phyloP scores from a whole-genome alignment of 1,284 basidiomycete species.

The Ustilago xerochloae region DNA sequence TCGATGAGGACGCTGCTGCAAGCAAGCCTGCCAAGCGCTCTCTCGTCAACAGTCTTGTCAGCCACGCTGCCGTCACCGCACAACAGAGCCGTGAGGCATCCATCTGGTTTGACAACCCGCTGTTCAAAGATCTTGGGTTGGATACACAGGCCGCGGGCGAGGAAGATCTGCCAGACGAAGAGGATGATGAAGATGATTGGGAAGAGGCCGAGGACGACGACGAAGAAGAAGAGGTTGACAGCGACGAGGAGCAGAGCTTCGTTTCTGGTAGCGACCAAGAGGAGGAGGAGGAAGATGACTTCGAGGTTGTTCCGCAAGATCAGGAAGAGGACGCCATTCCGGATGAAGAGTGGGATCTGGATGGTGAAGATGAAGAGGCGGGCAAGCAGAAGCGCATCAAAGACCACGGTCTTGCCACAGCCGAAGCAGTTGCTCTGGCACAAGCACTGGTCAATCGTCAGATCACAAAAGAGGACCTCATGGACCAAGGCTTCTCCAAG shows the following conservation, averaged over 20 bases:
- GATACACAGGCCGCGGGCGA: constrained; percentile 72
- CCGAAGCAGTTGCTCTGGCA: constrained; percentile 91
- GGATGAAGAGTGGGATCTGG: constrained; percentile 82
- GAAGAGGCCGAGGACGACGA: constrained; percentile 67
- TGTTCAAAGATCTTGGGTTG: constrained; percentile 82
- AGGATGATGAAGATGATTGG: constrained; percentile 66
- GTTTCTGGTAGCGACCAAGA: background rate
- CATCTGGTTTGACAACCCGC: constrained; percentile 94
- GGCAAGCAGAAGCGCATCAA: constrained; percentile 78
- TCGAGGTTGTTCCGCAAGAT: constrained; percentile 61
- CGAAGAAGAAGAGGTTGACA: constrained; percentile 18
- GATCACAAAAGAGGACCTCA: constrained; percentile 85
- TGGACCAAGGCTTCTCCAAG: constrained; percentile 96
- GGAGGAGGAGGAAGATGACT: constrained; percentile 54
- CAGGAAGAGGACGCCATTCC: constrained; percentile 79
- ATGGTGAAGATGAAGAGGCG: constrained; percentile 79
- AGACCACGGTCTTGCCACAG: constrained; percentile 85
- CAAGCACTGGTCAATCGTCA: constrained; percentile 91
- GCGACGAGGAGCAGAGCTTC: constrained; percentile 6
- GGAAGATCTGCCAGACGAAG: constrained; percentile 6
- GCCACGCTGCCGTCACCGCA: constrained; percentile 39
- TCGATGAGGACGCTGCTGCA: constrained; percentile 1
- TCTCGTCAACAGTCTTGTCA: constrained; percentile 48
- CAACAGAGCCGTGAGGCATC: constrained; percentile 72
- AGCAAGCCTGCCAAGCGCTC: constrained; percentile 46